phyloP scores from a whole-genome alignment of 2,329 filamentous ascomycete genomes.

The Penicillium sp. region DNA sequence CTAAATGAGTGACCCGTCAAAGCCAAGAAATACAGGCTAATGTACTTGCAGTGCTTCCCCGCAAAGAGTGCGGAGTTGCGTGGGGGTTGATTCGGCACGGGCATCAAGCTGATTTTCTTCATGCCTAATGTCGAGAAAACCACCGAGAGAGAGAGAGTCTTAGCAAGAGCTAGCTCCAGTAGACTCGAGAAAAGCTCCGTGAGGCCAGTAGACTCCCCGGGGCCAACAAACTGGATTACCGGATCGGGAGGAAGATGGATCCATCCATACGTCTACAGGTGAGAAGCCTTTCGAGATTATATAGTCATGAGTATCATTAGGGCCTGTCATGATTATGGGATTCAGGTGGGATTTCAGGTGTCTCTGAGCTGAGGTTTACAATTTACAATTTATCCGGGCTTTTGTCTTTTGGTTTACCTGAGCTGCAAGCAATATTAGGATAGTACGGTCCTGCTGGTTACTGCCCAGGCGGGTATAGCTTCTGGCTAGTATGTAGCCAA shows the following conservation, averaged over 20 bases:
- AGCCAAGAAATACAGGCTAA: neutral
- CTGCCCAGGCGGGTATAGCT: neutral
- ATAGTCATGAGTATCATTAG: too few relatives aligned
- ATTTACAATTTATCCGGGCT: neutral
- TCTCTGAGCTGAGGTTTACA: neutral
- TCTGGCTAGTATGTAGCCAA: neutral
- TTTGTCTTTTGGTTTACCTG: neutral
- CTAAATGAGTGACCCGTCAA: slow-evolving; percentile 8
- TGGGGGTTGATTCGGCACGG: slow-evolving; percentile 7
- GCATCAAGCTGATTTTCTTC: neutral
- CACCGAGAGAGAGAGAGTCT: neutral
- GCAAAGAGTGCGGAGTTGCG: slow-evolving; percentile 9
- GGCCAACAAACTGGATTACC: neutral
- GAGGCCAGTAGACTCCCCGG: neutral
- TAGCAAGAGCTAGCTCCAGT: neutral
- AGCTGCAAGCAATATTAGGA: neutral
- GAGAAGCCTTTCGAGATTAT: too few relatives aligned
- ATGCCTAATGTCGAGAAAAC: neutral
- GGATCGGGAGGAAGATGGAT: neutral
- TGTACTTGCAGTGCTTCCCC: slow-evolving; percentile 7
- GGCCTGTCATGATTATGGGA: neutral
- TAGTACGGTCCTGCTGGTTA: neutral
- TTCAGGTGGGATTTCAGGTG: neutral
- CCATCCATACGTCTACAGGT: too few relatives aligned
- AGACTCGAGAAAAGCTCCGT: neutral